Conservation (phyloP, 2,329 filamentous ascomycete genomes). For the Zymoseptoria brevis region DNA sequence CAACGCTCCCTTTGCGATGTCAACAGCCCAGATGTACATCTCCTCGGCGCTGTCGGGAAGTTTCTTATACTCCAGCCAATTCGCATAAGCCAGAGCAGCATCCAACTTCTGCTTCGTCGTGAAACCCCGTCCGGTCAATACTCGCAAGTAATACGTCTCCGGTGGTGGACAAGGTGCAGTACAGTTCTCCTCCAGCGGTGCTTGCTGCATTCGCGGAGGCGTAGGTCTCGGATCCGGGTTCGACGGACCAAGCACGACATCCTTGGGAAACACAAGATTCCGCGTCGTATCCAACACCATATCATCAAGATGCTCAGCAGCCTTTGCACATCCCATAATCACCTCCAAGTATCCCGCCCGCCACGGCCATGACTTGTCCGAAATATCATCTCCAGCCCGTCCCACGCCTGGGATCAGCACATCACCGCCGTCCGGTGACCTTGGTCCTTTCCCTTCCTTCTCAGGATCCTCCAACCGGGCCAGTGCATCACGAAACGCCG, state of each 20-base stretch:
- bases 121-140: conserved; percentile 74
- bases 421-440: conserved; percentile 47
- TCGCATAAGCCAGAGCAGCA: conserved; percentile 73
- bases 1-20: conserved; percentile 58
- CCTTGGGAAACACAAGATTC: conserved; percentile 59
- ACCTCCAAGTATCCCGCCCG: conserved; percentile 75
- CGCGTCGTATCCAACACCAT: conserved; percentile 64
- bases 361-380: conserved; percentile 74
- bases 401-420: conserved; percentile 45
- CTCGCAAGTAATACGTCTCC: conserved; percentile 70
- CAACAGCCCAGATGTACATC: conserved; percentile 67
- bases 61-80: conserved; percentile 75
- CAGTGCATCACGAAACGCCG: conserved; percentile 53
- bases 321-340: conserved; percentile 67
- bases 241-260: conserved; percentile 70
- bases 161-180: conserved; percentile 60
- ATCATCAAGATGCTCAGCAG: conserved; percentile 73
- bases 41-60: conserved; percentile 57
- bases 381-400: conserved; percentile 58
- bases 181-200: conserved; percentile 69
- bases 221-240: conserved; percentile 73
- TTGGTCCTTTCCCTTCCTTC: conserved; percentile 60
- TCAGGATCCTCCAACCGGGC: conserved; percentile 60
- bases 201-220: conserved; percentile 52
- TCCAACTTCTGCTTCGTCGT: conserved; percentile 70